These are phyloP conservation scores for Hypoxylon sp. DNA, from an alignment of 2,329 filamentous ascomycete genomes.

Conservation along the genomic window DNA sequence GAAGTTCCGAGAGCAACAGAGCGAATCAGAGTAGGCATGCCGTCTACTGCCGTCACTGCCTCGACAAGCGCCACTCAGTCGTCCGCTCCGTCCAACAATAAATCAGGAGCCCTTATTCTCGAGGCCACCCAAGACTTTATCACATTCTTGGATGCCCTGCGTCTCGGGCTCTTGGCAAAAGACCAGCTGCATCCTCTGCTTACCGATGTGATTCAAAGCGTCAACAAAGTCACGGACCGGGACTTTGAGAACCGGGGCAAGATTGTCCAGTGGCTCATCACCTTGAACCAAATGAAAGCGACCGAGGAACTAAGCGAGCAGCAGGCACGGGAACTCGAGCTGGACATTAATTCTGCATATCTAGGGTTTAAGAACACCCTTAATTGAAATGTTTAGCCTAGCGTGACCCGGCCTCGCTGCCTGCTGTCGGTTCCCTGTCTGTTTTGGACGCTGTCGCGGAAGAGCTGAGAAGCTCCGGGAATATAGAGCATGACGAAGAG, in stretches of 20 bases:
- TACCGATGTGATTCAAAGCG: constrained; percentile 94
- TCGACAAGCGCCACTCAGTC: constrained; percentile 55
- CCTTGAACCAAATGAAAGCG: constrained; percentile 96
- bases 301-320: constrained; percentile 89
- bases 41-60: constrained; percentile 76
- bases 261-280: constrained; percentile 98
- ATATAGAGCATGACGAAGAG: constrained; percentile 16
- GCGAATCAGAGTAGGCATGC: constrained; percentile 88
- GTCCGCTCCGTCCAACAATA: constrained; percentile 53
- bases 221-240: constrained; percentile 94
- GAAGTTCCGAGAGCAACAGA: constrained; percentile 95
- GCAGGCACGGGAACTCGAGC: constrained; percentile 85
- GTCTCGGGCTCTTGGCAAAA: constrained; percentile 90
- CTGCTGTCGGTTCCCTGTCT: neutral
- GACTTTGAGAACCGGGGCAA: constrained; percentile 96
- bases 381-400: constrained; percentile 26
- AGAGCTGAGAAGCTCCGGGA: constrained; percentile 13
- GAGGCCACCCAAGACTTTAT: constrained; percentile 98
- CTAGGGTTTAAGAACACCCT: constrained; percentile 89
- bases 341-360: constrained; percentile 95
- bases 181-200: constrained; percentile 95
- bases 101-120: constrained; percentile 74
- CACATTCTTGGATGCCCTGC: constrained; percentile 93
- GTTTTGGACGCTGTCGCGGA: neutral
- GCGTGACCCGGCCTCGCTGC: neutral